These are phyloP conservation scores for Debaryomyces psychrophilus DNA, from an alignment of 1,139 yeast genomes.

Conservation along the genomic window DNA sequence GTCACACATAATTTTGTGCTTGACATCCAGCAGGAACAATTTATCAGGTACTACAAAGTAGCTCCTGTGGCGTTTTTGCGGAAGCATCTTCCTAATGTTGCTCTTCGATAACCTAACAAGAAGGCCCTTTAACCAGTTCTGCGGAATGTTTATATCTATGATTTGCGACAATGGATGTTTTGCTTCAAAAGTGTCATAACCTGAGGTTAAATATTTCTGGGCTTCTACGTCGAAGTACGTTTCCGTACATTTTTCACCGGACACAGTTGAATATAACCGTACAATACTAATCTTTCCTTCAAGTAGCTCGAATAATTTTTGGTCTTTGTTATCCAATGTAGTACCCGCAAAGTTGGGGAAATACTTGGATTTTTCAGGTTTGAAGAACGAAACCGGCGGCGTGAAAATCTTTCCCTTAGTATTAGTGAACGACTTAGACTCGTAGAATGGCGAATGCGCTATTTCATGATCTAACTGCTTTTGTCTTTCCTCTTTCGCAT, in stretches of 20 bases:
- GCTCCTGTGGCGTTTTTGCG: conserved; percentile 54
- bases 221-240: conserved; percentile 55
- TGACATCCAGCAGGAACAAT: conserved; percentile 59
- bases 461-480: conserved; percentile 69
- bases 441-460: conserved; percentile 85
- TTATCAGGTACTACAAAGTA: conserved; percentile 69
- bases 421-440: conserved; percentile 74
- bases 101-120: conserved; percentile 58
- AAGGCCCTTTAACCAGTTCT: conserved; percentile 66
- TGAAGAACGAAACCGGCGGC: conserved; percentile 79
- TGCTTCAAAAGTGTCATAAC: conserved; percentile 32
- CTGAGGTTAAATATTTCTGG: conserved; percentile 39
- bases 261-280: conserved; percentile 65
- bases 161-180: conserved; percentile 62
- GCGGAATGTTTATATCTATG: conserved; percentile 75
- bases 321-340: conserved; percentile 48
- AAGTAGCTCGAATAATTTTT: conserved; percentile 40
- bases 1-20: conserved; percentile 65
- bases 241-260: conserved; percentile 71
- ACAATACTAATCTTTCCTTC: conserved; percentile 62
- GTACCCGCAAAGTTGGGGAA: conserved; percentile 82
- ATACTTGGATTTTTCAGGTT: conserved; percentile 70
- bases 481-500: conserved; percentile 58
- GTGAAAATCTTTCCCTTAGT: conserved; percentile 84
- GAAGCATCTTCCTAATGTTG: conserved; percentile 44